These are phyloP conservation scores for Russula vinacea DNA, from an alignment of 768 basidiomycete genomes.

Conservation along the genomic window DNA sequence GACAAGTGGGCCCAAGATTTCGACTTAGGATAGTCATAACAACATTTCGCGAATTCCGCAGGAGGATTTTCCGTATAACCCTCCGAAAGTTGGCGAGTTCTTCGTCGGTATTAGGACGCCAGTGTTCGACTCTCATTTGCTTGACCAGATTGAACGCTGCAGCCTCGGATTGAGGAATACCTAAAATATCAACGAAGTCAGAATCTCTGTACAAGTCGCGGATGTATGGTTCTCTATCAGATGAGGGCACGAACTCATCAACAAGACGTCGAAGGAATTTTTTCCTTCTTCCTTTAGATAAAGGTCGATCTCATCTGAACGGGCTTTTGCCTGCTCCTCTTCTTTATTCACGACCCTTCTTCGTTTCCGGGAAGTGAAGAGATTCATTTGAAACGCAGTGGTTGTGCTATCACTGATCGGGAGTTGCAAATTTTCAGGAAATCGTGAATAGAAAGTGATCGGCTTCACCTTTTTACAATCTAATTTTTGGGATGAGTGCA, in stretches of 20 bases:
- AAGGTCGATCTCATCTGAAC: constrained; percentile 73
- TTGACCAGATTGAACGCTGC: constrained; percentile 1
- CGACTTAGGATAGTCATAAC: not conserved
- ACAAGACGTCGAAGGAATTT: constrained; percentile 80
- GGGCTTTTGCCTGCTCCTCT: constrained; percentile 39
- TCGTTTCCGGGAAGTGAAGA: not conserved
- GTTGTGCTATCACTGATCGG: too few species aligned
- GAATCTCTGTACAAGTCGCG: not conserved
- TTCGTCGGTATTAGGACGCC: constrained; percentile 45
- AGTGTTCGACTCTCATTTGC: not conserved
- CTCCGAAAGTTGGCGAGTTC: not conserved
- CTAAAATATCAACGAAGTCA: constrained; percentile 13
- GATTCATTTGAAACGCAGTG: too few species aligned
- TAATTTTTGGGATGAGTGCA: too few species aligned
- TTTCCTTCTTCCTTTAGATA: constrained; percentile 80
- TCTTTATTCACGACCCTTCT: not conserved
- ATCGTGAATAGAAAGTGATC: too few species aligned
- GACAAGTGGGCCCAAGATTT: not conserved
- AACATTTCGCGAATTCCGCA: not conserved
- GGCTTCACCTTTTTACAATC: too few species aligned
- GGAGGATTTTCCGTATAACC: constrained; percentile 10
- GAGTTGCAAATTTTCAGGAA: too few species aligned
- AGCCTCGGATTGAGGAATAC: not conserved
- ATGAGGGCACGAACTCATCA: constrained; percentile 60
- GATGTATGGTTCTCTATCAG: too few species aligned